These are phyloP conservation scores for Pelomyxa schiedti DNA, from an alignment of 78 protist species.

Conservation along the genomic window DNA sequence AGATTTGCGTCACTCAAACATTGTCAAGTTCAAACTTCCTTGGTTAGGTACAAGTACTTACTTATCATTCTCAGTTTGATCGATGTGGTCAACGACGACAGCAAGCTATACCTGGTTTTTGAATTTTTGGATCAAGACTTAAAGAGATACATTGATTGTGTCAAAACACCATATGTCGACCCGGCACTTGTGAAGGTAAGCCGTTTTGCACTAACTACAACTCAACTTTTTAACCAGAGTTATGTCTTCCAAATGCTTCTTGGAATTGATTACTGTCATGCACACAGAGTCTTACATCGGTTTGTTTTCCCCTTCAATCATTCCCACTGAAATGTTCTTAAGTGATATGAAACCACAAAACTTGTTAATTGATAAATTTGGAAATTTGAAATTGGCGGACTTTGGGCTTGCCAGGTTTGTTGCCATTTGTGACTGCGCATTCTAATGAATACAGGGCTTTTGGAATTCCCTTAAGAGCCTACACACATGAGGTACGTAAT, in stretches of 20 bases:
- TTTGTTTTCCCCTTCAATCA: neutral
- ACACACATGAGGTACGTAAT: slow-evolving; percentile 88
- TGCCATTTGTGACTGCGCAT: too few species aligned
- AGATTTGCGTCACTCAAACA: slow-evolving; percentile 91
- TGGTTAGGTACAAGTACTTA: neutral
- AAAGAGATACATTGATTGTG: slow-evolving; percentile 75
- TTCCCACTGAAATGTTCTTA: too few species aligned
- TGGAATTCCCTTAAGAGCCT: slow-evolving; percentile 85
- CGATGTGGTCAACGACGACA: slow-evolving; percentile 87
- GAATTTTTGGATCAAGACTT: slow-evolving; percentile 95
- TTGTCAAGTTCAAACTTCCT: slow-evolving; percentile 60
- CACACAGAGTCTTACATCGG: slow-evolving; percentile 85
- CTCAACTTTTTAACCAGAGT: slow-evolving; percentile 9
- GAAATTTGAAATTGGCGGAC: slow-evolving; percentile 94
- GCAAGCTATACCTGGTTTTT: slow-evolving; percentile 92
- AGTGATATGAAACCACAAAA: neutral
- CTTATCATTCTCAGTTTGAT: slow-evolving; percentile 35
- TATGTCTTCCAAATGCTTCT: slow-evolving; percentile 64
- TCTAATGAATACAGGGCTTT: too few species aligned
- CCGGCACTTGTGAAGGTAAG: slow-evolving; percentile 9
- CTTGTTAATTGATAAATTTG: slow-evolving; percentile 69
- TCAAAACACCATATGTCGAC: neutral
- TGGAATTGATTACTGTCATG: slow-evolving; percentile 82
- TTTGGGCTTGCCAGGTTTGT: slow-evolving; percentile 94
- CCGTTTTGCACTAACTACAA: neutral